Percentiles rank a stretch among this genome's conserved stretches.
Conservation (phyloP, 2,329 filamentous ascomycete species). For the Xylariaceae sp. region DNA sequence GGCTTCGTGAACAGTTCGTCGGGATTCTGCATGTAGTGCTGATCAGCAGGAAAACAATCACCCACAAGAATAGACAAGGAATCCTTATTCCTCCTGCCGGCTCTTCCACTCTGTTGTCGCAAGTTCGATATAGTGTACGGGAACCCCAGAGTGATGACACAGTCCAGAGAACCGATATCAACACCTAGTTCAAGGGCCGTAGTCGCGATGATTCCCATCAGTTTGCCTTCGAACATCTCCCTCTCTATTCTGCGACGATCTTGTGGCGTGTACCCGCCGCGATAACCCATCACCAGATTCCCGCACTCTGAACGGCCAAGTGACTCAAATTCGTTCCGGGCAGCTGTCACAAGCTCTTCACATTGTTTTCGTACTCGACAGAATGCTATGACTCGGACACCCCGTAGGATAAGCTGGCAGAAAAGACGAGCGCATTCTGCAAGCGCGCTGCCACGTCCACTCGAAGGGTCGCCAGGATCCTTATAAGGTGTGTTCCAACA, state of each 20-base stretch:
- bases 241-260: slow-evolving; percentile 83
- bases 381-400: slow-evolving; percentile 89
- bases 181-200: slow-evolving; percentile 90
- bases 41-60: slow-evolving; percentile 84
- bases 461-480: slow-evolving; percentile 79
- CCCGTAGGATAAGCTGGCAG: slow-evolving; percentile 80
- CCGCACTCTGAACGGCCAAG: slow-evolving; percentile 71
- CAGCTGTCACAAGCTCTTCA: slow-evolving; percentile 73
- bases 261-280: slow-evolving; percentile 89
- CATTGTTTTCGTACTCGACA: slow-evolving; percentile 84
- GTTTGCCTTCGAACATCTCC: slow-evolving; percentile 94
- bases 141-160: slow-evolving; percentile 89
- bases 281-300: slow-evolving; percentile 85
- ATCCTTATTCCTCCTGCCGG: slow-evolving; percentile 87
- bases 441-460: slow-evolving; percentile 77
- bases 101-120: slow-evolving; percentile 88
- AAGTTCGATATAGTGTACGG: slow-evolving; percentile 94
- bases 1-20: slow-evolving; percentile 89
- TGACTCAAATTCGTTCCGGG: slow-evolving; percentile 69
- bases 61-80: slow-evolving; percentile 86
- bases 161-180: slow-evolving; percentile 90
- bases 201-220: slow-evolving; percentile 90
- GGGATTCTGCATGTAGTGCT: slow-evolving; percentile 95
- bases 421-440: slow-evolving; percentile 86
- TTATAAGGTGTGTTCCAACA: slow-evolving; percentile 98